Evolutionary conservation across 352 stramenopile species (phyloP).

Genomic region (Pythium sp.): DNA sequence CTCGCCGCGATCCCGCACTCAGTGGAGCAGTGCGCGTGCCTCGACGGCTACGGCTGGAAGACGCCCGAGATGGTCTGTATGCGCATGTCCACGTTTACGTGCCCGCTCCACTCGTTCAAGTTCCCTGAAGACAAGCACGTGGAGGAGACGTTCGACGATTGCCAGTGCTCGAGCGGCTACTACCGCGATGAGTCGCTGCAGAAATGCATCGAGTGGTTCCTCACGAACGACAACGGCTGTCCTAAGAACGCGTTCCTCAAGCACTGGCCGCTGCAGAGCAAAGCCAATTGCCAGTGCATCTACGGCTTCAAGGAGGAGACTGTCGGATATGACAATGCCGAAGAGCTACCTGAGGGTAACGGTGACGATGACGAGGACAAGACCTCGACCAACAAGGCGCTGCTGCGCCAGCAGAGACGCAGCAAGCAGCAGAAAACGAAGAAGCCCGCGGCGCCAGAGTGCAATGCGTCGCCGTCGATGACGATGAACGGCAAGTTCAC

Average conservation of each 20-base stretch:
- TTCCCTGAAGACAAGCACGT: conserved; percentile 24
- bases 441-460: conserved; percentile 19
- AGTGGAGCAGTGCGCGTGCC: conserved; percentile 70
- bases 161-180: conserved; percentile 64
- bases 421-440: conserved; percentile 9
- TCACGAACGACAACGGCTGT: conserved; percentile 64
- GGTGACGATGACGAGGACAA: not conserved
- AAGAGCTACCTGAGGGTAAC: not conserved
- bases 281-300: conserved; percentile 69
- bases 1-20: conserved; percentile 58
- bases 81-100: conserved; percentile 53
- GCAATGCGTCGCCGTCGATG: conserved; percentile 25
- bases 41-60: conserved; percentile 75
- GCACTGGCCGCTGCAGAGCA: conserved; percentile 77
- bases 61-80: conserved; percentile 66
- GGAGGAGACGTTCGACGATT: conserved; percentile 59
- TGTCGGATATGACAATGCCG: not conserved
- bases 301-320: conserved; percentile 38
- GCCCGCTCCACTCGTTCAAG: conserved; percentile 60
- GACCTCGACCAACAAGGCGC: not conserved
- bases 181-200: conserved; percentile 53
- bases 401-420: conserved; percentile 2
- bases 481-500: conserved; percentile 14
- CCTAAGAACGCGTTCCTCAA: conserved; percentile 55
- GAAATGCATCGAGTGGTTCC: conserved; percentile 63